Conservation (phyloP, 2,329 filamentous ascomycete species). For the Aspergillus sojae region DNA sequence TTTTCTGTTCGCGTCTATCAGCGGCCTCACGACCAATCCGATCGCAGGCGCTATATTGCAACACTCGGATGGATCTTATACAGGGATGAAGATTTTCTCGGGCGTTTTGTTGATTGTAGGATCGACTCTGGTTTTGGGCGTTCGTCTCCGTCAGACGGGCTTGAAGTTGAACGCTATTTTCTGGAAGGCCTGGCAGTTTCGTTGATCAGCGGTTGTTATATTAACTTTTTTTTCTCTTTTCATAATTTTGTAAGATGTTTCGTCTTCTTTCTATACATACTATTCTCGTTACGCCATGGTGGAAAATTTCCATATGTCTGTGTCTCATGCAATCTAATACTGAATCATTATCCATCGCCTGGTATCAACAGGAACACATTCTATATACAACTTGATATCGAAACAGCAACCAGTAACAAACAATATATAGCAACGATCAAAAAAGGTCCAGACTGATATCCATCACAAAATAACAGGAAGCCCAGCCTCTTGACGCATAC, state of each 20-base stretch:
- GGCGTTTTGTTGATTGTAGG: conserved; percentile 7
- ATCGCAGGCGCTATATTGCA: conserved; percentile 13
- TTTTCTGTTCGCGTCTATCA: conserved; percentile 9
- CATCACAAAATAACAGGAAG: not conserved
- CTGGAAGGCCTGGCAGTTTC: not conserved
- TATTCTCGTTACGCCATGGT: too few relatives aligned
- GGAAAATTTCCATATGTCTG: too few relatives aligned
- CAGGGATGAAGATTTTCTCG: conserved; percentile 9
- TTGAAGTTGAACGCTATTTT: not conserved
- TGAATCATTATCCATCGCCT: too few relatives aligned
- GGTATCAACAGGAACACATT: not conserved
- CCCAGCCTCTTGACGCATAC: not conserved
- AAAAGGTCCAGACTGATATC: not conserved
- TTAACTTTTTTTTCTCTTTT: too few relatives aligned
- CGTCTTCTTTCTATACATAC: too few relatives aligned
- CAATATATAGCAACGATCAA: not conserved
- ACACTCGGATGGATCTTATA: not conserved
- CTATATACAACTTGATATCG: not conserved
- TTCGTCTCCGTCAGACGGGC: not conserved
- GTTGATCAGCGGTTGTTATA: too few relatives aligned
- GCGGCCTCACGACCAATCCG: conserved; percentile 10
- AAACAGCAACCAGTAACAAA: not conserved
- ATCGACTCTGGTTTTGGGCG: conserved; percentile 1
- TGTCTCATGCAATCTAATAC: too few relatives aligned
- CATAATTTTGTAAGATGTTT: too few relatives aligned